Evolutionary conservation across 2,329 filamentous ascomycete genomes (phyloP).

Genomic region (Pseudopithomyces maydicus): DNA sequence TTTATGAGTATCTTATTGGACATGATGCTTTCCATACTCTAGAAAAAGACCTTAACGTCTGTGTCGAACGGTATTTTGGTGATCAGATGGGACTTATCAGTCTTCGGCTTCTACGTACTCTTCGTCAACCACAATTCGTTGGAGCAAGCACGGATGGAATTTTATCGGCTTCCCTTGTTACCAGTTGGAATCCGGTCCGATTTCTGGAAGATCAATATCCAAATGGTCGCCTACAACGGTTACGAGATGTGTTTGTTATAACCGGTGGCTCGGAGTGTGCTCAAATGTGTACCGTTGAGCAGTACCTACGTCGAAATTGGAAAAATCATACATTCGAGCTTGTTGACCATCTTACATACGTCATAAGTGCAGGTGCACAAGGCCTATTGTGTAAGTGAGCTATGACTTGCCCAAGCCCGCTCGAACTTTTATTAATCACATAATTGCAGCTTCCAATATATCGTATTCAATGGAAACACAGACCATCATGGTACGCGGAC

Average conservation of each 20-base stretch:
- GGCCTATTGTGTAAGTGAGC: background rate
- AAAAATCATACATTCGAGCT: background rate
- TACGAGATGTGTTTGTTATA: conserved; percentile 4
- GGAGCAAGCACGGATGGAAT: background rate
- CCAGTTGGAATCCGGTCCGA: background rate
- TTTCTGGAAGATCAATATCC: background rate
- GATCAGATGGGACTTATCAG: background rate
- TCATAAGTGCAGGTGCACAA: background rate
- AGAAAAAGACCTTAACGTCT: background rate
- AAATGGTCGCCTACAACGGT: background rate
- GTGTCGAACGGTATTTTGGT: background rate
- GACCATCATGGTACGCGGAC: background rate
- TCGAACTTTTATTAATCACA: background rate
- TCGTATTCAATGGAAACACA: background rate
- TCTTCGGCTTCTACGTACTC: background rate
- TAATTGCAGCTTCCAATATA: background rate
- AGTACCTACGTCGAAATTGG: conserved; percentile 4
- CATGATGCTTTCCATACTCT: background rate
- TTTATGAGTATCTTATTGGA: background rate
- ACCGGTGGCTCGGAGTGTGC: conserved; percentile 1
- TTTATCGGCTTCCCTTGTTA: background rate
- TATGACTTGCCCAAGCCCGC: background rate
- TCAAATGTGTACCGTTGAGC: conserved; percentile 3
- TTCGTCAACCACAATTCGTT: background rate
- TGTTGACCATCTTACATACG: conserved; percentile 1